These are phyloP conservation scores for Suillus subaureus DNA, from an alignment of 768 basidiomycete species.

Conservation along the genomic window DNA sequence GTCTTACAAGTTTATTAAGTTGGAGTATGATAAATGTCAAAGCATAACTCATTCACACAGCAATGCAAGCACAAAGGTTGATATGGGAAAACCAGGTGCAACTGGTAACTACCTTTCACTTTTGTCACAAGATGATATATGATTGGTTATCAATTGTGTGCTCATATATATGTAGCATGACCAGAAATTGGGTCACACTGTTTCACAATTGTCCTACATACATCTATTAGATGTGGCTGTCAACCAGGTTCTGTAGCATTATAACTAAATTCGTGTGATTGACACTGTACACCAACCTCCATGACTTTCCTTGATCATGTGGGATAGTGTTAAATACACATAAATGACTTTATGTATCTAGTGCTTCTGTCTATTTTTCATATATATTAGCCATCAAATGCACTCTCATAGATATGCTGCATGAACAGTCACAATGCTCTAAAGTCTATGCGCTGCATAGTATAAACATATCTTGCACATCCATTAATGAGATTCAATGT, in stretches of 20 bases:
- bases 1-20: background rate
- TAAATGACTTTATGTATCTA: background rate
- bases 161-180: no score
- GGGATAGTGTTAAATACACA: background rate
- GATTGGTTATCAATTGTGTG: no score
- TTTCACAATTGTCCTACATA: background rate
- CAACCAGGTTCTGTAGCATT: background rate
- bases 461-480: background rate
- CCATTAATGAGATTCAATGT: background rate
- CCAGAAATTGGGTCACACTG: background rate
- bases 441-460: background rate
- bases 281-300: background rate
- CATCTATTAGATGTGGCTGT: background rate
- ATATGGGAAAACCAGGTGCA: background rate
- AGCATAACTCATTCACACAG: background rate
- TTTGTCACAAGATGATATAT: background rate
- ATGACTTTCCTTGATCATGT: constrained; percentile 1
- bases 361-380: background rate
- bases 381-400: background rate
- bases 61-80: background rate
- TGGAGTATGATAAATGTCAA: background rate
- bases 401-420: background rate
- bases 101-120: background rate
- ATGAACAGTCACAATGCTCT: background rate
- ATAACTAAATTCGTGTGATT: background rate